These are phyloP conservation scores for Stevia rebaudiana DNA, from an alignment of 140 eudicot species.

Conservation along the genomic window DNA sequence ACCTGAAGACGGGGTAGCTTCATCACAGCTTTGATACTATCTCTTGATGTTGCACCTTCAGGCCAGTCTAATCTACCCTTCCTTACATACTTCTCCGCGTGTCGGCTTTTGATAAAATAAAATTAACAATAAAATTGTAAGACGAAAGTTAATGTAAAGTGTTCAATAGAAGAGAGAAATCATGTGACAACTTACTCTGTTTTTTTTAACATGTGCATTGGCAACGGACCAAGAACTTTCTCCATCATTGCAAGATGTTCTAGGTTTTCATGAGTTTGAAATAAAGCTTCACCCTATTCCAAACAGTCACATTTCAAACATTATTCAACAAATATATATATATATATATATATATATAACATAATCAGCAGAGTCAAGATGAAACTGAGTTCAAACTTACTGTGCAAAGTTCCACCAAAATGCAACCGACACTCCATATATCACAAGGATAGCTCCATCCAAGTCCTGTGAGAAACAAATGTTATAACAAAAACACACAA, in stretches of 20 bases:
- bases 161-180: no score
- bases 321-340: not conserved
- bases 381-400: constrained; percentile 31
- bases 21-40: constrained; percentile 71
- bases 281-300: constrained; percentile 42
- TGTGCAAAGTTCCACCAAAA: constrained; percentile 79
- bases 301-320: not conserved
- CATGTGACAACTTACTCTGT: constrained; percentile 58
- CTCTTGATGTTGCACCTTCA: constrained; percentile 77
- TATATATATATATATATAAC: no score
- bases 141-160: no score
- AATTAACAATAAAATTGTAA: no score
- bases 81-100: constrained; percentile 67
- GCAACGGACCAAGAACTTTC: constrained; percentile 66
- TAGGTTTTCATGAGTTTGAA: constrained; percentile 79
- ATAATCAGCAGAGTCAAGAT: not conserved
- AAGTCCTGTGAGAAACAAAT: constrained; percentile 38
- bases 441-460: constrained; percentile 96
- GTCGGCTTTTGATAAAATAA: constrained; percentile 41
- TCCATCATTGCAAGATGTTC: constrained; percentile 99
- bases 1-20: constrained; percentile 84
- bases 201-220: constrained; percentile 62
- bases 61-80: constrained; percentile 84
- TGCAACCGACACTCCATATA: constrained; percentile 91
- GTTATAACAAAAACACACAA: not conserved